phyloP scores from a whole-genome alignment of 2,329 filamentous ascomycete genomes.

The Mollisia scopiformis region DNA sequence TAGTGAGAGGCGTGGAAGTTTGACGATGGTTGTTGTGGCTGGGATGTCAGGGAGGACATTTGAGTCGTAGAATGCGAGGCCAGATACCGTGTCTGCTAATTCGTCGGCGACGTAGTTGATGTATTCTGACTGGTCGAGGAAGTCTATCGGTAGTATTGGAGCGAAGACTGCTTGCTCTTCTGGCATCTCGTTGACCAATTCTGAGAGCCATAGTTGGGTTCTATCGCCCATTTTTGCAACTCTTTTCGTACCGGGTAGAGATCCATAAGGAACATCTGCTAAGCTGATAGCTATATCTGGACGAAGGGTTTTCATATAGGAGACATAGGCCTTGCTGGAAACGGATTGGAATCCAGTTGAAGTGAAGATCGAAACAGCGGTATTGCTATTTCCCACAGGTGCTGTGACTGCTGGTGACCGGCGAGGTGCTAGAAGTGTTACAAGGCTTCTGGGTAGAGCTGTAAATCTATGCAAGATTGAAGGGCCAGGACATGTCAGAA shows the following conservation, averaged over 20 bases:
- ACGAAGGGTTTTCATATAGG: slow-evolving; percentile 63
- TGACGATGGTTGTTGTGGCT: slow-evolving; percentile 52
- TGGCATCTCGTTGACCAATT: slow-evolving; percentile 56
- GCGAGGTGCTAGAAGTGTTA: slow-evolving; percentile 77
- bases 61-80: slow-evolving; percentile 79
- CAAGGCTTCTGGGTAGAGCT: slow-evolving; percentile 64
- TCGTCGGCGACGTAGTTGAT: slow-evolving; percentile 71
- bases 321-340: slow-evolving; percentile 68
- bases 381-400: slow-evolving; percentile 71
- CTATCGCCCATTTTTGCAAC: slow-evolving; percentile 83
- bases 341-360: slow-evolving; percentile 83
- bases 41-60: slow-evolving; percentile 70
- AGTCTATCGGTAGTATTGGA: slow-evolving; percentile 74
- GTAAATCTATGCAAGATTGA: slow-evolving; percentile 75
- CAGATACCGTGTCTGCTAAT: slow-evolving; percentile 59
- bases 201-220: slow-evolving; percentile 79
- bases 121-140: slow-evolving; percentile 78
- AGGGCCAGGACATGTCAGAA: slow-evolving; percentile 44
- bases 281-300: slow-evolving; percentile 83
- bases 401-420: slow-evolving; percentile 75
- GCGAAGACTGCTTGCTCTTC: slow-evolving; percentile 55
- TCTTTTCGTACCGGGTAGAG: slow-evolving; percentile 68
- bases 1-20: slow-evolving; percentile 75
- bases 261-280: slow-evolving; percentile 69
- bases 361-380: slow-evolving; percentile 77